Base-by-base conservation (phyloP, 805 yeast genomes). In the Metschnikowia peoriensis region DNA sequence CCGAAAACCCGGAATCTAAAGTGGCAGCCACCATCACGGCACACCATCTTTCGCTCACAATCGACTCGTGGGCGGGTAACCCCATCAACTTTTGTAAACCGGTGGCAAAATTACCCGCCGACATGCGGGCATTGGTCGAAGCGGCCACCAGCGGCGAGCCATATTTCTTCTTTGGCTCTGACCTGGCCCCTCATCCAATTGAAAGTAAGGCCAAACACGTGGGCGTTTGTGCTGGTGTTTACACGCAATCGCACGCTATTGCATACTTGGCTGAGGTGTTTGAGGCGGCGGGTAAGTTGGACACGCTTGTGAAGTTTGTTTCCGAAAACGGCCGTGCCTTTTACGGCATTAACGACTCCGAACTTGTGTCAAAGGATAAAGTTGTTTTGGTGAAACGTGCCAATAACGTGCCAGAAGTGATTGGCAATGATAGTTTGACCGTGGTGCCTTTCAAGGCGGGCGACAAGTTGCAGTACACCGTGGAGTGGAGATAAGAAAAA, bases 191-290 rank as follows among this genome's bases (percentile, higher is more conserved):
- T 28, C 99, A 94, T 68, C 96, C 97, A 7, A 64, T 89, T 28
- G 81, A 81, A 56, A 84, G 84, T 54, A 96, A 96, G 70, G 77
- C 89, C 28, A 85, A 80, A 55, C 90, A 83, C 59, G 73, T 77
- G 38, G 93, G 92, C 22, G 97, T 93, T 15, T 90, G 97, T 63
- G 99, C 99, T n/a, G 99, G 99, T 64, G 97, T 94, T 8, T 94
- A 81, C 71, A 89, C 98, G 1, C 99, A 94, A 69, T 80, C 89
- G 22, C 82, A 82, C 61, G 96, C 88, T 1, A 69, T 94, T 16
- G 77, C 91, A 8, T 94, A 93, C 59, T 72, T 94, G 28, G 97
- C 98, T 2, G 87, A 92, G 67, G 82, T 88, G 1, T 94, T 96
- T 63, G 96, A 88, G 28, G 69, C 77, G 49, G 78, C 71, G 16